These are phyloP conservation scores for Rehmannia glutinosa DNA, from an alignment of 257 asterid genomes.

Conservation along the genomic window DNA sequence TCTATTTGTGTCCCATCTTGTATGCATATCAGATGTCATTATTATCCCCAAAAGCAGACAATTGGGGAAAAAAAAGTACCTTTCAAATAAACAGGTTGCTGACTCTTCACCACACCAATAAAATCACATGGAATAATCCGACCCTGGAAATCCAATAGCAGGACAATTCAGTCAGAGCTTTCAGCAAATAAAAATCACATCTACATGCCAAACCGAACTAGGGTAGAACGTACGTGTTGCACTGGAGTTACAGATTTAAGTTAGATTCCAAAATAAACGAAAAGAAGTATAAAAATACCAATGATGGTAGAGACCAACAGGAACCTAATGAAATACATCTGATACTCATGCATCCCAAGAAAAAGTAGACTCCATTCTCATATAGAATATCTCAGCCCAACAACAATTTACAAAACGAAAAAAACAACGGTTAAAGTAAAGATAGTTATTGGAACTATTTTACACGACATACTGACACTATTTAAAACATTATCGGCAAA, in stretches of 20 bases:
- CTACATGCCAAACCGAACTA: conserved; percentile 12
- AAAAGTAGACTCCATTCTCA: background rate
- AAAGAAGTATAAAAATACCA: background rate
- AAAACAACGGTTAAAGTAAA: background rate
- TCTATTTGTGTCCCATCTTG: background rate
- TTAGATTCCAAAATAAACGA: background rate
- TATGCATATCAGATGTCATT: background rate
- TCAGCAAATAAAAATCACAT: conserved; percentile 18
- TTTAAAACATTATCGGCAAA: background rate
- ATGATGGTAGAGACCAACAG: background rate
- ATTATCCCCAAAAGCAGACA: conserved; percentile 14
- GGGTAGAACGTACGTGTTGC: background rate
- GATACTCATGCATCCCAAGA: background rate
- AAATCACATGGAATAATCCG: conserved; percentile 98
- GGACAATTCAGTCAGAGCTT: conserved; percentile 18
- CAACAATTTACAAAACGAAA: background rate
- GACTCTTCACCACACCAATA: conserved; percentile 95
- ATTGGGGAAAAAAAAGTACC: conserved; percentile 41
- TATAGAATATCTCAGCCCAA: background rate
- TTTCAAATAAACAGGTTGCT: conserved; percentile 88
- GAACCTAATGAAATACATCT: background rate
- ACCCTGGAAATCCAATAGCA: conserved; percentile 59
- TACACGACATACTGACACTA: conserved; percentile 2
- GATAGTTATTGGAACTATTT: background rate
- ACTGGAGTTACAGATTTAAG: background rate